Percentiles rank a stretch among this genome's conserved stretches.
Evolutionary conservation across 169 alveolate genomes (phyloP).

Genomic region (Haemoproteus tartakovskyi): DNA sequence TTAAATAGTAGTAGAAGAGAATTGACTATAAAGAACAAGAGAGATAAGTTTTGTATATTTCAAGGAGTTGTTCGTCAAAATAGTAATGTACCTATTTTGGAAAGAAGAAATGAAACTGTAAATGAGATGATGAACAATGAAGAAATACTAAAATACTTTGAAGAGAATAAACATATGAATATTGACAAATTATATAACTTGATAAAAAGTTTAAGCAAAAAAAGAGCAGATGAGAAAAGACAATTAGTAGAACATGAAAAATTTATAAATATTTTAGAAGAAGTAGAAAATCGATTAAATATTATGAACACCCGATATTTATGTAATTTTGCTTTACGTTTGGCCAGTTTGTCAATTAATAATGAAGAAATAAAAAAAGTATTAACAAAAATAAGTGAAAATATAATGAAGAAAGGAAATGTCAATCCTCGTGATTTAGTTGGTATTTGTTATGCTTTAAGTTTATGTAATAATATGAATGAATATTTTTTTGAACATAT

Average conservation of each 20-base stretch:
- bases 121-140: conserved; percentile 57
- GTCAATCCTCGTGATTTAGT: conserved; percentile 64
- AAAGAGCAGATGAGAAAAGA: conserved; percentile 40
- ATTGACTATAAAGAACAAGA: too few species aligned
- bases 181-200: conserved; percentile 57
- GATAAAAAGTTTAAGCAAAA: conserved; percentile 53
- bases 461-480: conserved; percentile 63
- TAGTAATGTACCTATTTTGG: too few species aligned
- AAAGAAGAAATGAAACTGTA: neutral
- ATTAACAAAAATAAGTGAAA: conserved; percentile 56
- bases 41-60: too few species aligned
- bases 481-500: conserved; percentile 64
- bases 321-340: conserved; percentile 47
- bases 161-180: conserved; percentile 61
- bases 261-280: conserved; percentile 43
- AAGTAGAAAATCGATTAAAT: conserved; percentile 51
- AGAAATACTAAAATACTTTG: conserved; percentile 40
- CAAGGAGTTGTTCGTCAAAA: too few species aligned
- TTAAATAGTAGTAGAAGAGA: too few species aligned
- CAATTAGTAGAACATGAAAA: conserved; percentile 54
- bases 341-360: conserved; percentile 51
- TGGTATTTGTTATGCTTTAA: conserved; percentile 56
- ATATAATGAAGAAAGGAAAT: conserved; percentile 48
- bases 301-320: conserved; percentile 60
- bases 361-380: conserved; percentile 52